Percentiles rank a stretch among this genome's conserved stretches.
These are phyloP conservation scores for Paraglomus occultum DNA, from an alignment of 192 early-diverging fungal genomes.

Conservation along the genomic window DNA sequence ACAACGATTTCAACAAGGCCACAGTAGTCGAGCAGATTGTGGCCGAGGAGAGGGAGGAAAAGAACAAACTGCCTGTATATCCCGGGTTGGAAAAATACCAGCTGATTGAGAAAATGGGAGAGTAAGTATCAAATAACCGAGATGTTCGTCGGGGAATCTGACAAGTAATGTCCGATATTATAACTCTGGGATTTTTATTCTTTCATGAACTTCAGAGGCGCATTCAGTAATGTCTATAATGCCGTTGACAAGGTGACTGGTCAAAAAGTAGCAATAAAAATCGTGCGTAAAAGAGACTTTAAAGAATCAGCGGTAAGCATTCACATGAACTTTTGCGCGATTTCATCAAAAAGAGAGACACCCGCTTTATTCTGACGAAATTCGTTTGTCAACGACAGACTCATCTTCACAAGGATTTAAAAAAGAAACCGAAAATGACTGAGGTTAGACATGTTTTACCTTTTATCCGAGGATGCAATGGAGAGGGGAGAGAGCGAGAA, in stretches of 20 bases:
- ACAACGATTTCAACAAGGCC: conserved; percentile 28
- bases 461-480: too few relatives aligned
- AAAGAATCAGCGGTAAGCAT: conserved; percentile 60
- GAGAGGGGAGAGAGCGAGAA: background rate
- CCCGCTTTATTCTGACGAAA: background rate
- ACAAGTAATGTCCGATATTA: too few relatives aligned
- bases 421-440: conserved; percentile 45
- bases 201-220: conserved; percentile 52
- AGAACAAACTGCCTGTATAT: conserved; percentile 51
- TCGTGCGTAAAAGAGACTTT: conserved; percentile 73
- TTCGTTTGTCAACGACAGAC: conserved; percentile 34
- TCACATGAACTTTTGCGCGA: background rate
- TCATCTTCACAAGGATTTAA: conserved; percentile 50
- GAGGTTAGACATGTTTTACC: conserved; percentile 41
- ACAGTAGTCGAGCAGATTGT: conserved; percentile 47
- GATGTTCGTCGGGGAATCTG: too few relatives aligned
- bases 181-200: too few relatives aligned
- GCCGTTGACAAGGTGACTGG: conserved; percentile 63
- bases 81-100: conserved; percentile 57
- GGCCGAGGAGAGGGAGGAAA: conserved; percentile 50
- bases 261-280: conserved; percentile 79
- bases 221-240: conserved; percentile 83
- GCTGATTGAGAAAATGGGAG: conserved; percentile 66
- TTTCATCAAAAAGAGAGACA: conserved; percentile 31
- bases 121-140: conserved; percentile 51